These are phyloP conservation scores for Aspergillus nidulans DNA, from an alignment of 495 filamentous ascomycete species.

Conservation along the genomic window DNA sequence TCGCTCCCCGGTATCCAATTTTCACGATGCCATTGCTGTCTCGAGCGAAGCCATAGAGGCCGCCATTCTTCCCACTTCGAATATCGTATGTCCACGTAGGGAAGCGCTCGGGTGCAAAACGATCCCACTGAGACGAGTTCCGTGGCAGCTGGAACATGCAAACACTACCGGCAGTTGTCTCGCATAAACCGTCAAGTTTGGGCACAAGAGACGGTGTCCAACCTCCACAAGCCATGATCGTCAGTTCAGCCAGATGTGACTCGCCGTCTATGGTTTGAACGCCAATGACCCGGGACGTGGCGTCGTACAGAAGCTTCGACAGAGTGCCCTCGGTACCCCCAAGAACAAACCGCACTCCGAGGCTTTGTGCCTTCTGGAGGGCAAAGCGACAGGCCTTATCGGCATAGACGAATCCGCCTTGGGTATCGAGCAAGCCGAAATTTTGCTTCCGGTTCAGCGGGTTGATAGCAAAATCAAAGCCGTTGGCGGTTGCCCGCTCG, in stretches of 20 bases:
- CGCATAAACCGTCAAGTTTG: slow-evolving; percentile 28
- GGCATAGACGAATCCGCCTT: slow-evolving; percentile 36
- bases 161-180: slow-evolving; percentile 43
- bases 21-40: slow-evolving; percentile 36
- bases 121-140: slow-evolving; percentile 23
- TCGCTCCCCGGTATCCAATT: slow-evolving; percentile 43
- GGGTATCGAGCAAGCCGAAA: slow-evolving; percentile 32
- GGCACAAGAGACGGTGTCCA: slow-evolving; percentile 67
- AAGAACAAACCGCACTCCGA: slow-evolving; percentile 34
- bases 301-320: slow-evolving; percentile 18
- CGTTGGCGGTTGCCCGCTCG: slow-evolving; percentile 23
- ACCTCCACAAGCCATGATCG: slow-evolving; percentile 70
- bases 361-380: slow-evolving; percentile 28
- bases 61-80: slow-evolving; percentile 25
- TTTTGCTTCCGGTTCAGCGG: slow-evolving; percentile 19
- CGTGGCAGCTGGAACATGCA: slow-evolving; percentile 30
- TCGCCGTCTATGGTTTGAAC: slow-evolving; percentile 31
- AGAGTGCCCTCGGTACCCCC: slow-evolving; percentile 7
- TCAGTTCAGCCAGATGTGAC: slow-evolving; percentile 52
- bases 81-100: slow-evolving; percentile 31
- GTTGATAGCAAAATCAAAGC: slow-evolving; percentile 29
- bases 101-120: slow-evolving; percentile 20
- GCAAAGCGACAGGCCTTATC: slow-evolving; percentile 41
- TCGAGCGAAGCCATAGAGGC: slow-evolving; percentile 38
- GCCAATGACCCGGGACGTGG: slow-evolving; percentile 14